Conservation (phyloP, 495 filamentous ascomycete genomes). For the Aspergillus egyptiacus region DNA sequence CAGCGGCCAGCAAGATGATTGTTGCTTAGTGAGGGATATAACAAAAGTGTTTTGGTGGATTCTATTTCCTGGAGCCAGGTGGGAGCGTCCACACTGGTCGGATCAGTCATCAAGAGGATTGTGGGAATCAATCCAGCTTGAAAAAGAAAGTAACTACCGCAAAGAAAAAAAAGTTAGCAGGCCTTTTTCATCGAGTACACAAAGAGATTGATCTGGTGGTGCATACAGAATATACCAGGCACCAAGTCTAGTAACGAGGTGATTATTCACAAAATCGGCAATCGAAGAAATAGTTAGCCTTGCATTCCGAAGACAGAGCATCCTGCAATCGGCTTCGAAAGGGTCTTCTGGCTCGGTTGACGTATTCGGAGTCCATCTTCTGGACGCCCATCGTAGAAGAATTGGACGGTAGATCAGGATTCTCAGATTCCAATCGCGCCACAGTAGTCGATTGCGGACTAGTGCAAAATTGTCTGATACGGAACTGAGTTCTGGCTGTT, state of each 20-base stretch:
- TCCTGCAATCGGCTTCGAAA: slow-evolving; percentile 36
- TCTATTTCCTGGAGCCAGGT: slow-evolving; percentile 44
- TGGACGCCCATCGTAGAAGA: slow-evolving; percentile 44
- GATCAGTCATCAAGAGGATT: slow-evolving; percentile 46
- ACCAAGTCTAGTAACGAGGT: slow-evolving; percentile 38
- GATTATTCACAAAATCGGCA: slow-evolving; percentile 37
- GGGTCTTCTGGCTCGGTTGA: slow-evolving; percentile 33
- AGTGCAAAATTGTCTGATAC: slow-evolving; percentile 34
- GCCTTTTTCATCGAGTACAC: too few species aligned
- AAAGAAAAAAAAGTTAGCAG: neutral
- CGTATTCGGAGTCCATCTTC: slow-evolving; percentile 36
- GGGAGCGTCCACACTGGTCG: slow-evolving; percentile 36
- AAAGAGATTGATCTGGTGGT: neutral
- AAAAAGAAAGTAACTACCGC: slow-evolving; percentile 46
- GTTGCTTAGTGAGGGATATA: slow-evolving; percentile 37
- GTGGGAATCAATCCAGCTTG: slow-evolving; percentile 48
- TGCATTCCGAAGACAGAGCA: slow-evolving; percentile 41
- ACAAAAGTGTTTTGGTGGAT: slow-evolving; percentile 40
- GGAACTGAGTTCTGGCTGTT: slow-evolving; percentile 25
- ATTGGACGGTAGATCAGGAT: slow-evolving; percentile 50
- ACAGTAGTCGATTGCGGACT: slow-evolving; percentile 39
- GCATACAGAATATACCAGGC: slow-evolving; percentile 49
- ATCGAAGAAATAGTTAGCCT: slow-evolving; percentile 41
- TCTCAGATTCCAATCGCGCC: slow-evolving; percentile 48
- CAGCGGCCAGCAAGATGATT: slow-evolving; percentile 42